A percentile compares a stretch with the other conserved stretches of the same genome.
Evolutionary conservation across 345 rosid species (phyloP).

Genomic region (Salix purpurea): DNA sequence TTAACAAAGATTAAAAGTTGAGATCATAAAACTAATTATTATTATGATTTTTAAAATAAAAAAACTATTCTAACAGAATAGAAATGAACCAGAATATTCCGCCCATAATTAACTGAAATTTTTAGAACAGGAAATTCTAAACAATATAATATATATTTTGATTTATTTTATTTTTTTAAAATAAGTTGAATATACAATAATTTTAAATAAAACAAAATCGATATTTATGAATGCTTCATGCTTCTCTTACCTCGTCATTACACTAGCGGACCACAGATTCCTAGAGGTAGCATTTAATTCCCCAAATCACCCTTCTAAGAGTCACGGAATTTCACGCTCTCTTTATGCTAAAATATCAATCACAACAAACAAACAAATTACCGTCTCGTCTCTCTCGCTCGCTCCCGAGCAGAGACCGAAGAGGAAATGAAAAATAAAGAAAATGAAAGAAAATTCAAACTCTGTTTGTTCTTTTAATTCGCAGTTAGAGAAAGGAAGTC

Average conservation of each 20-base stretch:
- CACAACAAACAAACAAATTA: not conserved
- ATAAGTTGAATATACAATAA: too few relatives aligned
- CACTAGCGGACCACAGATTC: not conserved
- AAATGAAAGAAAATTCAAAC: not conserved
- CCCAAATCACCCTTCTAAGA: conserved; percentile 13
- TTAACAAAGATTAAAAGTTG: too few relatives aligned
- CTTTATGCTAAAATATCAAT: not conserved
- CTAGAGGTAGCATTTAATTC: not conserved
- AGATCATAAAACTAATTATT: too few relatives aligned
- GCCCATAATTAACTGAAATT: too few relatives aligned
- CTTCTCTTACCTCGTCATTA: not conserved
- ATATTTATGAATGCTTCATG: too few relatives aligned
- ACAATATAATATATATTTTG: too few relatives aligned
- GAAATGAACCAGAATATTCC: too few relatives aligned
- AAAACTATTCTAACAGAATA: too few relatives aligned
- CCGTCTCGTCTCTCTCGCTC: not conserved
- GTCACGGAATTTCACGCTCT: conserved; percentile 1
- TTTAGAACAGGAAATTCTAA: too few relatives aligned
- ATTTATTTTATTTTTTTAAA: too few relatives aligned
- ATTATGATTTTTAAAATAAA: too few relatives aligned
- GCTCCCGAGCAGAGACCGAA: not conserved
- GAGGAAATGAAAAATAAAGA: not conserved
- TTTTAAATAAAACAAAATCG: too few relatives aligned
- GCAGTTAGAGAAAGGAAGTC: not conserved
- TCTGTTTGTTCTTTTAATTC: not conserved